Conservation (phyloP, 768 basidiomycete species). For the Rhizopogon vulgaris region DNA sequence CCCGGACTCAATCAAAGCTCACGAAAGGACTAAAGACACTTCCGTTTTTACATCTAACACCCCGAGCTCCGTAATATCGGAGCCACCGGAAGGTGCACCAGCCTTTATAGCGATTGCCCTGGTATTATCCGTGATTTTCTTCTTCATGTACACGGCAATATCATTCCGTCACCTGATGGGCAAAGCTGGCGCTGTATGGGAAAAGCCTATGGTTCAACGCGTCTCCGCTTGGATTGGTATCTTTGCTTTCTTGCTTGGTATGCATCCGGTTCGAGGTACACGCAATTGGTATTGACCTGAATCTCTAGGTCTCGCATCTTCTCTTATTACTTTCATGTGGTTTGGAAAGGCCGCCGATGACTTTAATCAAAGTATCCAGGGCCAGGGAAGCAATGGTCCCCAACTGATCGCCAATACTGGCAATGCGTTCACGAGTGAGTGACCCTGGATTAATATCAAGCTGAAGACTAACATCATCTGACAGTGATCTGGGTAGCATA, state of each 20-base stretch:
- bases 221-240: constrained; percentile 70
- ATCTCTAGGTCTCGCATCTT: constrained; percentile 53
- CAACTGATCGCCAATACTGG: constrained; percentile 55
- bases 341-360: constrained; percentile 75
- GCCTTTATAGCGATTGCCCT: constrained; percentile 60
- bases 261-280: constrained; percentile 8
- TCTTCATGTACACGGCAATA: constrained; percentile 57
- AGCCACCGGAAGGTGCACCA: constrained; percentile 56
- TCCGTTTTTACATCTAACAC: constrained; percentile 53
- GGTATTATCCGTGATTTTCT: constrained; percentile 52
- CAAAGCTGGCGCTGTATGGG: constrained; percentile 42
- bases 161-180: constrained; percentile 63
- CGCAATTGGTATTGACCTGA: background rate
- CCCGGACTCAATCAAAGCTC: background rate
- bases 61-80: constrained; percentile 48
- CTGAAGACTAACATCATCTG: constrained; percentile 1
- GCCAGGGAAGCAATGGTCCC: constrained; percentile 48
- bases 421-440: constrained; percentile 73
- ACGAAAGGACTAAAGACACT: constrained; percentile 40
- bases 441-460: background rate
- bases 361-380: constrained; percentile 59
- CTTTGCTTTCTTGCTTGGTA: constrained; percentile 70
- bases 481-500: constrained; percentile 78
- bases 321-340: constrained; percentile 73
- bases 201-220: constrained; percentile 52